phyloP scores from a whole-genome alignment of 768 basidiomycete genomes.

The Cystofilobasidium ferigula region DNA sequence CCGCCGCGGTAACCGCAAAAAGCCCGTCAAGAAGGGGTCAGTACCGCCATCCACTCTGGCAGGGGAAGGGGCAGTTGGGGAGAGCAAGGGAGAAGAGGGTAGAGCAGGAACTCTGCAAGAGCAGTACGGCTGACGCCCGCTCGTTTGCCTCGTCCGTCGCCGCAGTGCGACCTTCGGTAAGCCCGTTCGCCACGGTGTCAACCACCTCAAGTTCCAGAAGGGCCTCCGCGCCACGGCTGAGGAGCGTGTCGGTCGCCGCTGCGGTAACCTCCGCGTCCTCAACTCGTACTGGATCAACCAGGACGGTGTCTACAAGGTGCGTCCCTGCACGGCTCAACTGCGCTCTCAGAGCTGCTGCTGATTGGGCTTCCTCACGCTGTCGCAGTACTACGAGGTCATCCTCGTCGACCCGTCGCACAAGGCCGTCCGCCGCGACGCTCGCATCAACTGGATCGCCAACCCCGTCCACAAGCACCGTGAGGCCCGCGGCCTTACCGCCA shows the following conservation, averaged over 20 bases:
- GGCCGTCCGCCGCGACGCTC: slow-evolving; percentile 81
- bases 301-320: slow-evolving; percentile 35
- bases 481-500: slow-evolving; percentile 89
- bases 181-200: slow-evolving; percentile 98
- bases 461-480: slow-evolving; percentile 98
- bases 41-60: slow-evolving; percentile 28
- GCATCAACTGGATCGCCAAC: slow-evolving; percentile 98
- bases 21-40: slow-evolving; percentile 88
- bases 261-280: slow-evolving; percentile 88
- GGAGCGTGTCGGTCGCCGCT: slow-evolving; percentile 92
- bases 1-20: slow-evolving; percentile 96
- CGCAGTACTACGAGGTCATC: slow-evolving; percentile 99
- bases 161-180: slow-evolving; percentile 97
- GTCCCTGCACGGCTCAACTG: too few species aligned
- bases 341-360: too few species aligned
- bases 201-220: slow-evolving; percentile 96
- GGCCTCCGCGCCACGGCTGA: slow-evolving; percentile 86
- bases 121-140: not conserved
- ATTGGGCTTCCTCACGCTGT: too few species aligned
- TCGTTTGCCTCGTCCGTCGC: not conserved
- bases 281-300: slow-evolving; percentile 78
- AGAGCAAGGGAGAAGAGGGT: not conserved
- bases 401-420: slow-evolving; percentile 61
- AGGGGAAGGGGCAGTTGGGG: not conserved
- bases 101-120: not conserved